Evolutionary conservation across 139 green algal genomes (phyloP).

Genomic region (Chlamydomonas incerta): DNA sequence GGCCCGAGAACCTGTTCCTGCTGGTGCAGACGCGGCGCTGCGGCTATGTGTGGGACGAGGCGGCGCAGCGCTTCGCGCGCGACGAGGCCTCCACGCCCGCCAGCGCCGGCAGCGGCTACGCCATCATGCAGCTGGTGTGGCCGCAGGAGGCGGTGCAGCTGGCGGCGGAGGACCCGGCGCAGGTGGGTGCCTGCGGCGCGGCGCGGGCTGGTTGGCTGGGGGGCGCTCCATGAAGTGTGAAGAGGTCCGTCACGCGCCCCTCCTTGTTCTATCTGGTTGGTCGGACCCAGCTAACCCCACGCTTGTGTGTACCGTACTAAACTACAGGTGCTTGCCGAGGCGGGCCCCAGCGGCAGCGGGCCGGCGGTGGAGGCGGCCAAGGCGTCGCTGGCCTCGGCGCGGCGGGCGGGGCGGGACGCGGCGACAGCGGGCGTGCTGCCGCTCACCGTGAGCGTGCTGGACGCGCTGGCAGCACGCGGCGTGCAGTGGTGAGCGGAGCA

Average conservation of each 20-base stretch:
- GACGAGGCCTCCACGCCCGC: not conserved
- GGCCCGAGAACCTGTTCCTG: conserved; percentile 41
- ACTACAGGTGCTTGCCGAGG: no score
- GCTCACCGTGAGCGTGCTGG: conserved; percentile 16
- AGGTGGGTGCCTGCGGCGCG: no score
- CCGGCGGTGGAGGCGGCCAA: not conserved
- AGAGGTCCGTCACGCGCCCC: no score
- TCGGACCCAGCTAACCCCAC: no score
- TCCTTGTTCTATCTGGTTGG: no score
- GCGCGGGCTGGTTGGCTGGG: no score
- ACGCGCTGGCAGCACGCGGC: conserved; percentile 10
- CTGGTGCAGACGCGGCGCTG: conserved; percentile 28
- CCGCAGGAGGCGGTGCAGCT: not conserved
- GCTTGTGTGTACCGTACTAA: no score
- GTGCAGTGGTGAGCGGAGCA: not conserved
- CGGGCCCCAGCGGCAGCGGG: no score
- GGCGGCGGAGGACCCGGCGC: not conserved
- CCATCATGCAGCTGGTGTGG: conserved; percentile 50
- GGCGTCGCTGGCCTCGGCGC: no score
- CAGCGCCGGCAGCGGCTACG: conserved; percentile 37
- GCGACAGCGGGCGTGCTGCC: not conserved
- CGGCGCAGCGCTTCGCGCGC: conserved; percentile 1
- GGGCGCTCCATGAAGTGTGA: no score
- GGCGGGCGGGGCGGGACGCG: no score
- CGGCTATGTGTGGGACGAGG: conserved; percentile 29